Evolutionary conservation across 106 monocot species (phyloP).

Genomic region (Dendrobium chrysotoxum): DNA sequence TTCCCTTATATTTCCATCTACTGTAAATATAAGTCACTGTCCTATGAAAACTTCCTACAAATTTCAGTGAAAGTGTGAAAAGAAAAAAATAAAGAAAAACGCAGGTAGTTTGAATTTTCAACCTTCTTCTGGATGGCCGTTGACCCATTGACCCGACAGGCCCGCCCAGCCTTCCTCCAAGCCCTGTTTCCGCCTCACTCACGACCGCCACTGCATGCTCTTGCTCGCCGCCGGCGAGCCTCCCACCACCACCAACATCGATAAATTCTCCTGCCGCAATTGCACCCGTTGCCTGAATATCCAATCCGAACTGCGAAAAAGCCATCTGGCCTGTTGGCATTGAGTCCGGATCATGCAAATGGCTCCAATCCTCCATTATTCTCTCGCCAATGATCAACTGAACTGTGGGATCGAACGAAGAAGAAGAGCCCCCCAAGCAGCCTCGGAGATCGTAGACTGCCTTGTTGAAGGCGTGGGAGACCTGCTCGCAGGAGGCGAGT

Average conservation of each 20-base stretch:
- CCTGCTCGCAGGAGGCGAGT: not conserved
- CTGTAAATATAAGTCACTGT: no score
- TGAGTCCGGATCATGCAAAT: not conserved
- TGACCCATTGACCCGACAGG: not conserved
- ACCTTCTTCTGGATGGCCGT: not conserved
- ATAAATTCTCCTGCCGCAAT: not conserved
- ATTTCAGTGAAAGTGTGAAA: not conserved
- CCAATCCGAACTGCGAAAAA: not conserved
- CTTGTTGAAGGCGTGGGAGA: conserved; percentile 2
- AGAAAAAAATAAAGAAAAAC: not conserved
- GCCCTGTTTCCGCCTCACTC: not conserved
- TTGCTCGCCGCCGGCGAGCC: no score
- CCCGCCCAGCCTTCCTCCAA: not conserved
- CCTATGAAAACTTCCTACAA: no score
- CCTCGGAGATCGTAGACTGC: not conserved
- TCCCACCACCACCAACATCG: not conserved
- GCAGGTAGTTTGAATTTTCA: not conserved
- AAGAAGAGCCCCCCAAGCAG: not conserved
- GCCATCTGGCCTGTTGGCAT: not conserved
- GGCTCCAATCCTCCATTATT: not conserved
- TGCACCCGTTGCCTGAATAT: not conserved
- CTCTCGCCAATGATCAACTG: not conserved
- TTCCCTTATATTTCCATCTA: no score
- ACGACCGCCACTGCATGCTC: not conserved
- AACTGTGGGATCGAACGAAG: not conserved